A percentile compares a stretch with the other conserved stretches of the same genome.
Evolutionary conservation across 495 filamentous ascomycete genomes (phyloP).

Genomic region (Geopyxis carbonaria): DNA sequence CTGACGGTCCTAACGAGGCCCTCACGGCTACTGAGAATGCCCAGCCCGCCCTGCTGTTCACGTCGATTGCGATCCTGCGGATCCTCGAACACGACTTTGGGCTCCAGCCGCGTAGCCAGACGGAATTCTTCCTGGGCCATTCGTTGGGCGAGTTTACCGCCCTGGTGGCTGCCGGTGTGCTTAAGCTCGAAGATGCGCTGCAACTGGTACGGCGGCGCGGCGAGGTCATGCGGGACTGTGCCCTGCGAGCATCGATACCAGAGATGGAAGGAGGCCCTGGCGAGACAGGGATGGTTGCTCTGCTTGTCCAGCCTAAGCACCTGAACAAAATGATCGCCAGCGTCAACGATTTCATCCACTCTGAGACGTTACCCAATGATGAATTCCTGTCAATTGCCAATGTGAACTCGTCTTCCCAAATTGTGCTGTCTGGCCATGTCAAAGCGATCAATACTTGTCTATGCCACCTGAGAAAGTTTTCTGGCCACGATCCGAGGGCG

Average conservation of each 20-base stretch:
- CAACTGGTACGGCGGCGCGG: constrained; percentile 61
- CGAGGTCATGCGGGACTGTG: constrained; percentile 69
- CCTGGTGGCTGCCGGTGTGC: constrained; percentile 62
- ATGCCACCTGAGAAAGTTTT: constrained; percentile 76
- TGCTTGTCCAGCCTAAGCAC: constrained; percentile 67
- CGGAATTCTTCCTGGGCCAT: constrained; percentile 72
- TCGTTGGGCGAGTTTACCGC: constrained; percentile 93
- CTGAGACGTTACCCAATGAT: constrained; percentile 44
- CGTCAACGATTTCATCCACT: constrained; percentile 64
- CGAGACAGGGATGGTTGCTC: constrained; percentile 83
- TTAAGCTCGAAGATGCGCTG: constrained; percentile 61
- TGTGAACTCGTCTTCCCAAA: constrained; percentile 88
- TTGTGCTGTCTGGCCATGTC: constrained; percentile 81
- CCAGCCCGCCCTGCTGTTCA: constrained; percentile 92
- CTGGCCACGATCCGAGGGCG: constrained; percentile 79
- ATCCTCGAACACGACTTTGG: constrained; percentile 74
- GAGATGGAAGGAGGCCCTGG: constrained; percentile 37
- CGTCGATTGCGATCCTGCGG: constrained; percentile 74
- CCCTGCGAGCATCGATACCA: constrained; percentile 34
- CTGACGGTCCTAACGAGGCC: constrained; percentile 52
- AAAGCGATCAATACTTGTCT: constrained; percentile 70
- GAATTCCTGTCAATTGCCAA: constrained; percentile 86
- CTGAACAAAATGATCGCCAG: constrained; percentile 47
- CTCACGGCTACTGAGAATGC: constrained; percentile 74
- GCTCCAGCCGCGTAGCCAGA: constrained; percentile 4